Evolutionary conservation across 495 filamentous ascomycete species (phyloP).

Genomic region (Podospora tetraspora): DNA sequence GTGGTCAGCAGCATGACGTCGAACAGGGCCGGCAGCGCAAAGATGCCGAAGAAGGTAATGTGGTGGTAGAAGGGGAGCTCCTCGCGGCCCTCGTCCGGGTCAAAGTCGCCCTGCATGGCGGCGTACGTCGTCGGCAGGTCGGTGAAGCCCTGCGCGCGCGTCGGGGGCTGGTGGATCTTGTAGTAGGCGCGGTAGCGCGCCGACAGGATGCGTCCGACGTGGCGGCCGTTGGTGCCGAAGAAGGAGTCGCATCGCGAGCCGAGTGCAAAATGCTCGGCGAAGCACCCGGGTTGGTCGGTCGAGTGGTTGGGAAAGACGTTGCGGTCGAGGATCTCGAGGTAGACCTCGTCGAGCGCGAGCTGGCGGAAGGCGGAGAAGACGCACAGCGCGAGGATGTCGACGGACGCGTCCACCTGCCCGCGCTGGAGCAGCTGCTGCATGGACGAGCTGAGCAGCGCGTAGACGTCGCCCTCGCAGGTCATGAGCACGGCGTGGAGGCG

Average conservation of each 20-base stretch:
- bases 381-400: conserved; percentile 49
- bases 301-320: conserved; percentile 54
- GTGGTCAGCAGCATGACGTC: conserved; percentile 55
- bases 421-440: conserved; percentile 32
- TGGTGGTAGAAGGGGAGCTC: conserved; percentile 46
- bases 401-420: conserved; percentile 42
- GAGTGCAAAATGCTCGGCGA: conserved; percentile 56
- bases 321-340: conserved; percentile 54
- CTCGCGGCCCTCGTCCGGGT: conserved; percentile 43
- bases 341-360: conserved; percentile 55
- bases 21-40: conserved; percentile 55
- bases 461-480: conserved; percentile 37
- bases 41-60: conserved; percentile 56
- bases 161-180: conserved; percentile 39
- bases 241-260: conserved; percentile 58
- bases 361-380: conserved; percentile 54
- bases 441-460: conserved; percentile 37
- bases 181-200: conserved; percentile 50
- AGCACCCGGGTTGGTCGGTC: conserved; percentile 55
- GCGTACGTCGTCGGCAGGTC: conserved; percentile 34
- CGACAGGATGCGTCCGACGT: conserved; percentile 52
- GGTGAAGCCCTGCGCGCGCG: conserved; percentile 12
- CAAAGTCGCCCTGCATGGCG: conserved; percentile 52
- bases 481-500: conserved; percentile 39
- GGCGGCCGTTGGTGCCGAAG: conserved; percentile 51